Evolutionary conservation across 805 yeast genomes (phyloP).

Genomic region (Candida alai): DNA sequence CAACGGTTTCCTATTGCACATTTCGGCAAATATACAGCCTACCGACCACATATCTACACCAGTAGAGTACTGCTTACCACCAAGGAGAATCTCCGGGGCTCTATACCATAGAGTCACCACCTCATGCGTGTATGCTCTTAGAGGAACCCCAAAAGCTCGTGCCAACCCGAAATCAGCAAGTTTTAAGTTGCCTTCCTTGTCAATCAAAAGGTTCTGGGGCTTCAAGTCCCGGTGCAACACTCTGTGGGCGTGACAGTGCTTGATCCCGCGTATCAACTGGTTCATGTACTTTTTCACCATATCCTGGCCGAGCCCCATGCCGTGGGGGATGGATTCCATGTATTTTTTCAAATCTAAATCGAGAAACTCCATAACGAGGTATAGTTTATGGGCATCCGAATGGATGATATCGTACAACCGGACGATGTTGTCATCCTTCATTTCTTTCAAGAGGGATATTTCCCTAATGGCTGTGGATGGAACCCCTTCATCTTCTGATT

Average conservation of each 20-base stretch:
- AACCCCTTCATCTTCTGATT: conserved; percentile 97
- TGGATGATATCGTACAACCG: conserved; percentile 91
- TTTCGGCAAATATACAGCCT: conserved; percentile 96
- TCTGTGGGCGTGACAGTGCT: conserved; percentile 91
- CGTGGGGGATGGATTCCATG: conserved; percentile 93
- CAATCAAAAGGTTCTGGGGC: conserved; percentile 92
- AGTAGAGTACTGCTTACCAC: conserved; percentile 95
- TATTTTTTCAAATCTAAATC: conserved; percentile 94
- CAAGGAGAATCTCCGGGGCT: conserved; percentile 92
- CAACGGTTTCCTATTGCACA: conserved; percentile 92
- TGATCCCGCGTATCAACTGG: conserved; percentile 86
- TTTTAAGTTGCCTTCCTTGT: conserved; percentile 92
- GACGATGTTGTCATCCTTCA: conserved; percentile 91
- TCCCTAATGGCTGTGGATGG: conserved; percentile 98
- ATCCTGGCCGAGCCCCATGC: conserved; percentile 83
- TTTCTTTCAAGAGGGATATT: conserved; percentile 88
- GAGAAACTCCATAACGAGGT: conserved; percentile 88
- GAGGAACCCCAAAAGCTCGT: conserved; percentile 95
- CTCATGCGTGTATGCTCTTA: conserved; percentile 95
- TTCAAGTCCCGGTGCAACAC: conserved; percentile 93
- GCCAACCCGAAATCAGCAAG: conserved; percentile 85
- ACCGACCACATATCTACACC: conserved; percentile 99
- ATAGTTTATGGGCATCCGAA: conserved; percentile 87
- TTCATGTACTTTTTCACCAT: conserved; percentile 91
- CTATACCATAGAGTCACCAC: conserved; percentile 98